Evolutionary conservation across 352 stramenopile genomes (phyloP), one percentile per base, ranked within the genome.

Genomic region (Discostella stelligera): DNA sequence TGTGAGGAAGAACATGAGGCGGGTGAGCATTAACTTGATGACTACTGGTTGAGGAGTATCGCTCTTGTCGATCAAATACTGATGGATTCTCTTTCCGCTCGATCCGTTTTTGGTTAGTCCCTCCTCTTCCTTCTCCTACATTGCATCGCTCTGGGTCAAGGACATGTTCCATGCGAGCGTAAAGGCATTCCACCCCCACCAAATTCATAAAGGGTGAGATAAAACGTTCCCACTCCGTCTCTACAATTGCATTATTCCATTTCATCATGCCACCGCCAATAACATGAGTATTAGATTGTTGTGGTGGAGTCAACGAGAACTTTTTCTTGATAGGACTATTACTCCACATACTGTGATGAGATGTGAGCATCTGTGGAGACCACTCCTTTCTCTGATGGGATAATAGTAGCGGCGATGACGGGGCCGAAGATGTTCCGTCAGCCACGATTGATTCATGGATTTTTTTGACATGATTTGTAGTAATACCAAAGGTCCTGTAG

Each of bases 171-270:
- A 83, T 79, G 21, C 64, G 52, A 6, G 65, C 65, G 39, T 83
- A 83, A 14, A 83, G 54, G 20, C 65, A 68, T 60, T 83, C 76
- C 20, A 71, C 76, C 23, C 56, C 70, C 50, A 66, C 66, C n/a
- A 83, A 44, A 44, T 76, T 67, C 25, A 77, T 27, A 41, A 83
- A 83, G 10, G 76, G 76, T 16, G 76, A 77, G 0, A 75, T 66
- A 32, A 80, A 83, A n/a, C 70, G 41, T 66, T 83, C 76, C 76
- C 76, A 83, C 39, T 83, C 70, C 20, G 67, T 61, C 52, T 76
- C 48, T 60, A 52, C 55, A 18, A 52, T 68, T 16, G 61, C 54
- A 72, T 69, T 75, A 72, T 69, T 80, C 52, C 52, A 70, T 46
- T 61, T 70, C 62, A 52, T 32, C 9, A 21, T 21, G 20, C 27